Evolutionary conservation across 129 eudicot genomes (phyloP).

Genomic region (Flaveria brownii): DNA sequence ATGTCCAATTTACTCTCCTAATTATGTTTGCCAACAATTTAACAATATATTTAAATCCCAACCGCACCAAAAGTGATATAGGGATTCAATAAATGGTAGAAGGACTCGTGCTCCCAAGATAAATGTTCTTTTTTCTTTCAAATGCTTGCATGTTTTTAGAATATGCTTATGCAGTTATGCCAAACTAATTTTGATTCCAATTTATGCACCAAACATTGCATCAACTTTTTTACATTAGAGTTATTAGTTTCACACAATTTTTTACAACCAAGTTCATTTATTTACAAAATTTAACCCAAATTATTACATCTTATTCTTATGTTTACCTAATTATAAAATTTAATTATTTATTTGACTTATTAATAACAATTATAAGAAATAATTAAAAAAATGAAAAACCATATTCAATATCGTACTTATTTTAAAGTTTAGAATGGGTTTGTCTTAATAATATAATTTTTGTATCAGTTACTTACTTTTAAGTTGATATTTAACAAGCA

Average conservation of each 20-base stretch:
- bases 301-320: not conserved
- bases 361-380: not conserved
- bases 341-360: not conserved
- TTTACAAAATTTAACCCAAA: not conserved
- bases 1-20: too few species aligned
- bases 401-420: not conserved
- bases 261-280: not conserved
- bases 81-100: slow-evolving; percentile 16
- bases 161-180: not conserved
- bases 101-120: not conserved
- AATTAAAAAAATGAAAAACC: not conserved
- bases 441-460: not conserved
- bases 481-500: not conserved
- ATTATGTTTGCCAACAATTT: not conserved
- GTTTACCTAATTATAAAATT: not conserved
- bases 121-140: slow-evolving; percentile 1
- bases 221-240: not conserved
- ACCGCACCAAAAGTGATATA: not conserved
- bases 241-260: not conserved
- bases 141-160: slow-evolving; percentile 1
- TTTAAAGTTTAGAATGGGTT: not conserved
- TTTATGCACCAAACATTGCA: not conserved
- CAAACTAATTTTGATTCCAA: not conserved
- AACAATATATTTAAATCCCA: slow-evolving; percentile 1
- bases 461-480: not conserved